Evolutionary conservation across 306 rosid genomes (phyloP).

Genomic region (Castanopsis chinensis): DNA sequence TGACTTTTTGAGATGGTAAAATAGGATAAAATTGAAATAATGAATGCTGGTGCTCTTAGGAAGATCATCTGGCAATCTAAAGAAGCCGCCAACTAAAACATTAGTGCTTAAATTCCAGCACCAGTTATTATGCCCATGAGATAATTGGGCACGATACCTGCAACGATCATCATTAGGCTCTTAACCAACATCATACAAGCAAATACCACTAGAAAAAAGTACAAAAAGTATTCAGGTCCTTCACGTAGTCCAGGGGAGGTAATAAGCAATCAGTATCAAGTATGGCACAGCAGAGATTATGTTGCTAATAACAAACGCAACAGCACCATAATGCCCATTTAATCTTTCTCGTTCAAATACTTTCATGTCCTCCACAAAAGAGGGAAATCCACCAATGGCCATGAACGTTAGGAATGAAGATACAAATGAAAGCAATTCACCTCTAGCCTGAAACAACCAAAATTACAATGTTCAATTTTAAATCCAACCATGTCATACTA

Average conservation of each 20-base stretch:
- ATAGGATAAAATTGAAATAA: no score
- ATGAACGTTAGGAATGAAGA: constrained; percentile 59
- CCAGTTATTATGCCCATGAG: constrained; percentile 44
- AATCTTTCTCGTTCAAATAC: no score
- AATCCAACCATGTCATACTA: not conserved
- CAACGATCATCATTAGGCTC: constrained; percentile 70
- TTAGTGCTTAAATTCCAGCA: constrained; percentile 63
- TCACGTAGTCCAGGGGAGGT: constrained; percentile 54
- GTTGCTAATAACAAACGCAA: constrained; percentile 10
- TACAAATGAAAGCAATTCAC: constrained; percentile 48
- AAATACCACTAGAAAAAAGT: constrained; percentile 41
- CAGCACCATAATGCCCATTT: no score
- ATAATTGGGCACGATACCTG: no score
- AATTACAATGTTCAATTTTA: not conserved
- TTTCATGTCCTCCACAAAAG: constrained; percentile 49
- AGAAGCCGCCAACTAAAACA: constrained; percentile 57
- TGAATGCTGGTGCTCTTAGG: no score
- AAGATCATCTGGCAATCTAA: constrained; percentile 48
- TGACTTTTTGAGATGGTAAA: no score
- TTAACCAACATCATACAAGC: constrained; percentile 55
- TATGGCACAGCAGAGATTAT: constrained; percentile 57
- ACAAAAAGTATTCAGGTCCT: constrained; percentile 32
- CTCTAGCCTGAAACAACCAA: constrained; percentile 52
- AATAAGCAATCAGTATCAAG: constrained; percentile 38
- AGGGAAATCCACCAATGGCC: constrained; percentile 79